A percentile compares a stretch with the other conserved stretches of the same genome.
These are phyloP conservation scores for Penicillium roqueforti DNA, from an alignment of 495 filamentous ascomycete species.

Conservation along the genomic window DNA sequence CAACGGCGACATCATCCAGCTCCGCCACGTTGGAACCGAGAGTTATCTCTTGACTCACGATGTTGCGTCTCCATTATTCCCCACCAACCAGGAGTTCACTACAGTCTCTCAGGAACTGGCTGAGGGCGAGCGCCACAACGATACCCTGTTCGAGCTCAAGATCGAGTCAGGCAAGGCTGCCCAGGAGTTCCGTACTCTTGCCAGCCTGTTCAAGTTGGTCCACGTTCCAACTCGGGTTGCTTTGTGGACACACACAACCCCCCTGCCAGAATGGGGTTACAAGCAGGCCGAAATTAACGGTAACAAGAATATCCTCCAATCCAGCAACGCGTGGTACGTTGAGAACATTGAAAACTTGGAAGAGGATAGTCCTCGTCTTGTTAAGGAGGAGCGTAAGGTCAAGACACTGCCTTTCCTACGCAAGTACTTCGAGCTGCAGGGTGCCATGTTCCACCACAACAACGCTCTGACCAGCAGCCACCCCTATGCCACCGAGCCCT, in stretches of 20 bases:
- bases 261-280: conserved; percentile 92
- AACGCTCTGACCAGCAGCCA: conserved; percentile 95
- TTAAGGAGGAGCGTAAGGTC: conserved; percentile 67
- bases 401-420: conserved; percentile 82
- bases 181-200: conserved; percentile 84
- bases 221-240: conserved; percentile 92
- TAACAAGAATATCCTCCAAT: conserved; percentile 90
- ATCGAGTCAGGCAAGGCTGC: conserved; percentile 79
- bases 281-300: conserved; percentile 99
- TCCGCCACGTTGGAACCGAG: conserved; percentile 83
- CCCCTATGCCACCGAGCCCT: conserved; percentile 90
- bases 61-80: conserved; percentile 94
- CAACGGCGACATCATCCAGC: conserved; percentile 83
- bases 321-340: conserved; percentile 90
- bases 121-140: conserved; percentile 73
- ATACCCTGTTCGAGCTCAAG: conserved; percentile 88
- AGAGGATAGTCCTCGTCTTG: conserved; percentile 61
- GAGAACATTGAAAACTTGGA: conserved; percentile 83
- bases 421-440: conserved; percentile 95
- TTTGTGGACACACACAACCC: conserved; percentile 96
- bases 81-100: conserved; percentile 98
- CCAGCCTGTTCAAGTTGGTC: conserved; percentile 90
- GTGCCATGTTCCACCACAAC: conserved; percentile 99
- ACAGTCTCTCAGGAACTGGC: conserved; percentile 70
- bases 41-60: conserved; percentile 91